Evolutionary conservation across 345 rosid species (phyloP), one percentile per base, ranked within the genome.

Genomic region (Trapa incisa): DNA sequence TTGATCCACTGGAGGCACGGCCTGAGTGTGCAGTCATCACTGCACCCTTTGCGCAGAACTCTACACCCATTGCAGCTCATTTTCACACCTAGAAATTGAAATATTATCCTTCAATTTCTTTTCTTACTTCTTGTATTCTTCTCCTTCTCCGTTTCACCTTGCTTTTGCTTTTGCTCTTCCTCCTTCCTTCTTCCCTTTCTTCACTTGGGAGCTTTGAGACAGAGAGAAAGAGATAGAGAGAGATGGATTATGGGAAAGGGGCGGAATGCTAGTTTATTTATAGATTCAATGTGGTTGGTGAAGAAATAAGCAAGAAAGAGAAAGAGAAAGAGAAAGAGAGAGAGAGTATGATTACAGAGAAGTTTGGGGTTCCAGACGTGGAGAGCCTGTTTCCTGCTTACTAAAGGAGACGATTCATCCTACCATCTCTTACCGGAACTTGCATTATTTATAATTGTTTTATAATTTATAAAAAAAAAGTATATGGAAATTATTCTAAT

Each of bases 31-130:
- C 83, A 80, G 62, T 70, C 76, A n/a, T 80, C 79, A 65, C 77
- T 70, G 65, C 83, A 80, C 37, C 79, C 83, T 48, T 80, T 80
- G 37, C 83, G 79, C 3, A 80, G 77, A 54, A 80, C 83, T 6
- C 83, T 68, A 37, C 83, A 80, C 37, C 83, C 83, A 68, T 77
- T 80, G 69, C 83, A 80, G 58, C 83, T 80, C 83, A 80, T 80
- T 69, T 45, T 35, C 60, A 15, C 42, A 43, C 41, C 41, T 5
- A 13, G 43, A 41, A 22, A 41, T 41, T 41, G 48, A 45, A 7
- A 6, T 2, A 45, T 45, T 11, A 22, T 22, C 29, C 29, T 22
- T 22, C 29, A 11, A 45, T 45, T 45, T 1, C 48, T 5, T 4
- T 22, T 22, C 29, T 22, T 22, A 22, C 29, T 22, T 22, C 29